Evolutionary conservation across 768 basidiomycete species (phyloP).

Genomic region (Russula vinacea): DNA sequence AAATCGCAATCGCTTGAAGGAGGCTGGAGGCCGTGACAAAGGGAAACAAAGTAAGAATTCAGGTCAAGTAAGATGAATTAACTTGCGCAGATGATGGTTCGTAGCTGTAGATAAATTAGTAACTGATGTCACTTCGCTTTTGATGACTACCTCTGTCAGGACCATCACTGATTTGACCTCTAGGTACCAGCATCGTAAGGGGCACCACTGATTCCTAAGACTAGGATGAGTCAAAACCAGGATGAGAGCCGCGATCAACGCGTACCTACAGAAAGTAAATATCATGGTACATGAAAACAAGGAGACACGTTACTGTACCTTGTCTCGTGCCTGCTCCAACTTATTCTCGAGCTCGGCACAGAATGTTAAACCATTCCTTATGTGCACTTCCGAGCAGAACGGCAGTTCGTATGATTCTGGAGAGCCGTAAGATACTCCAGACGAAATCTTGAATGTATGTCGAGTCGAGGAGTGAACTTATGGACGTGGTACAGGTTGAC

Average conservation of each 20-base stretch:
- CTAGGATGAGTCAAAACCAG: neutral
- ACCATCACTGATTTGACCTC: no score
- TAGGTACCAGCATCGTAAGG: neutral
- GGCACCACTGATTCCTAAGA: neutral
- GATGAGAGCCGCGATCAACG: neutral
- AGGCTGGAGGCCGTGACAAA: no score
- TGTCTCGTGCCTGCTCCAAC: neutral
- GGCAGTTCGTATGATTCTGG: neutral
- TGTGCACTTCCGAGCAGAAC: neutral
- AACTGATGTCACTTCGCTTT: no score
- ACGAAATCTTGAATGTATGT: neutral
- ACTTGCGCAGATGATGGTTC: no score
- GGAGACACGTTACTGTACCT: neutral
- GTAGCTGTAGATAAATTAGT: no score
- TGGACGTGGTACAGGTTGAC: neutral
- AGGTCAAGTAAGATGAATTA: no score
- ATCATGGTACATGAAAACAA: neutral
- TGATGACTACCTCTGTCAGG: no score
- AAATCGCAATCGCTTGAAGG: no score
- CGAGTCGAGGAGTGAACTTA: neutral
- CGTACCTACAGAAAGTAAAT: neutral
- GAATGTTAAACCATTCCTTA: neutral
- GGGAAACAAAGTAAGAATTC: no score
- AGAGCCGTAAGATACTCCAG: neutral
- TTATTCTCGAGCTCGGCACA: neutral